A percentile compares a stretch with the other conserved stretches of the same genome.
phyloP scores from a whole-genome alignment of 441 rosid species.

The Francoa sonchifolia region DNA sequence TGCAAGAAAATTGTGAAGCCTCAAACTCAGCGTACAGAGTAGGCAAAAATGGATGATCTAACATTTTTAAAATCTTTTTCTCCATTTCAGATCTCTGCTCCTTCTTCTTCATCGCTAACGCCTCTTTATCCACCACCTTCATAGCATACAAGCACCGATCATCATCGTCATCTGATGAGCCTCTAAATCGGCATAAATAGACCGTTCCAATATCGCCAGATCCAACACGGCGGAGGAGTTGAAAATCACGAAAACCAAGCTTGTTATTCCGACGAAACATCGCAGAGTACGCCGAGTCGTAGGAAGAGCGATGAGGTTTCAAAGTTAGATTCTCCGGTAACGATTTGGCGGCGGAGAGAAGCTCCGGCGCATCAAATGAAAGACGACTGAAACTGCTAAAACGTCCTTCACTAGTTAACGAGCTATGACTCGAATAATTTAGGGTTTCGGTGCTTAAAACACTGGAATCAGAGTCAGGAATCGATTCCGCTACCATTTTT shows the following conservation, averaged over 20 bases:
- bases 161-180: not conserved
- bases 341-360: slow-evolving; percentile 21
- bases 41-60: slow-evolving; percentile 70
- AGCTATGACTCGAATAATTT: slow-evolving; percentile 27
- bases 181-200: slow-evolving; percentile 52
- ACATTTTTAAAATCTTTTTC: slow-evolving; percentile 62
- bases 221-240: slow-evolving; percentile 60
- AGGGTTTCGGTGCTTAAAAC: slow-evolving; percentile 37
- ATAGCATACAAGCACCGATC: slow-evolving; percentile 42
- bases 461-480: slow-evolving; percentile 41
- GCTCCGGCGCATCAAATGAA: slow-evolving; percentile 36
- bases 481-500: too few relatives aligned
- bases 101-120: slow-evolving; percentile 58
- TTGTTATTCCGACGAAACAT: slow-evolving; percentile 37
- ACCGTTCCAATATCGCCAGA: slow-evolving; percentile 93
- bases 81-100: slow-evolving; percentile 74
- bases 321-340: slow-evolving; percentile 39
- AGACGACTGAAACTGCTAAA: slow-evolving; percentile 57
- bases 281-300: slow-evolving; percentile 71
- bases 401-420: slow-evolving; percentile 47
- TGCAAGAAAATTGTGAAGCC: slow-evolving; percentile 52
- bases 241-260: slow-evolving; percentile 62
- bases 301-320: slow-evolving; percentile 74
- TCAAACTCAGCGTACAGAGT: slow-evolving; percentile 58
- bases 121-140: slow-evolving; percentile 91